Evolutionary conservation across 345 rosid species (phyloP), one percentile per base, ranked within the genome.

Genomic region (Lumnitzera racemosa): DNA sequence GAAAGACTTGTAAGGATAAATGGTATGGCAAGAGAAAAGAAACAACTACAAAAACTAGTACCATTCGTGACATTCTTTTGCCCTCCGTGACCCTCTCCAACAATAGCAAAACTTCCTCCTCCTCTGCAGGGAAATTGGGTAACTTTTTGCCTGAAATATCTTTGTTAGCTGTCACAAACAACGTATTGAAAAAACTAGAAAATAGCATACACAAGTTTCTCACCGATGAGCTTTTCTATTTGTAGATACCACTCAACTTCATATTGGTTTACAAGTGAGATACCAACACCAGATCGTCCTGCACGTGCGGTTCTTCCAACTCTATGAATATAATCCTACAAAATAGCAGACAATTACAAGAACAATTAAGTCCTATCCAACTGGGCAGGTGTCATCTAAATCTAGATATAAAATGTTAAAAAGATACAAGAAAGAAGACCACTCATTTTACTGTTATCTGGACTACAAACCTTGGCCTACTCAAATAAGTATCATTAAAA

Each of bases 261-360:
- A 56, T 88, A 94, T 77, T 86, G 96, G 67, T 82, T 89, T 20
- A 87, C 96, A 12, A 92, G 85, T 25, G 98, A 92, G 69, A 92
- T 81, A 46, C 89, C 98, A 13, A 89, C 84, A 46, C 97, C 97
- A 67, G 96, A 84, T 62, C 96, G 86, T 61, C 97, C 99, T n/a
- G 97, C 97, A 66, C 99, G 95, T 62, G 92, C 98, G 17, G 87
- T 83, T 79, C 96, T 82, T 65, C 96, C 96, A 15, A 86, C 96
- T 70, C 95, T 74, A 71, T 87, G 97, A 55, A 90, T 85, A 68
- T 90, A 88, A 71, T 90, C 97, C 97, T 90, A 73, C 62, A 48
- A 54, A n/a, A 62, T 43, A 58, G 53, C 49, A 67, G 13, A 59
- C 65, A 59, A 46, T 54, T 57, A 56, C 49, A 29, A 16, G 15